phyloP scores from a whole-genome alignment of 768 basidiomycete genomes.

The Mycena latifolia region DNA sequence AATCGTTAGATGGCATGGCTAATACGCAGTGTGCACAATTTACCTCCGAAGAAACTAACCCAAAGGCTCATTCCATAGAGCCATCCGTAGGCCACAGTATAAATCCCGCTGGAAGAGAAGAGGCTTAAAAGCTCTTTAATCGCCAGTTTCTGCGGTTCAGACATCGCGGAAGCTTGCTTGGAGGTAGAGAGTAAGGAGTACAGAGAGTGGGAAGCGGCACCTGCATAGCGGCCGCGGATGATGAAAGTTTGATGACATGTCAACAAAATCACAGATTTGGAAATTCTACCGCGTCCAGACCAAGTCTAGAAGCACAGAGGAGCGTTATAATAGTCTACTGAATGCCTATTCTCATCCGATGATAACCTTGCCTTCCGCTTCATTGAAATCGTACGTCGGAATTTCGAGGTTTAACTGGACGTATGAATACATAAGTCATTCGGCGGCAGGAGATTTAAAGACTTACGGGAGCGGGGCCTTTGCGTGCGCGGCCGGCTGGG shows the following conservation, averaged over 20 bases:
- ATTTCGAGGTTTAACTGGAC: conserved; percentile 92
- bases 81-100: conserved; percentile 71
- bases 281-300: conserved; percentile 26
- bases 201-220: not conserved
- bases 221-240: no score
- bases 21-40: conserved; percentile 18
- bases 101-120: conserved; percentile 52
- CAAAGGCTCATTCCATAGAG: conserved; percentile 83
- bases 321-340: conserved; percentile 41
- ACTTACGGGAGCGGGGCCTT: conserved; percentile 95
- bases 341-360: conserved; percentile 72
- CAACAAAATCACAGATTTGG: conserved; percentile 12
- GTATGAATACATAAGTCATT: conserved; percentile 22
- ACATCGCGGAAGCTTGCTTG: conserved; percentile 24
- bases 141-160: conserved; percentile 49
- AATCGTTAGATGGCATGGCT: not conserved
- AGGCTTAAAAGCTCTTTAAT: conserved; percentile 48
- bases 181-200: conserved; percentile 6
- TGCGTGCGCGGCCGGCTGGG: conserved; percentile 92
- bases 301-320: conserved; percentile 25
- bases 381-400: conserved; percentile 89
- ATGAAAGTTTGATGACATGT: conserved; percentile 2
- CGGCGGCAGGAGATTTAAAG: not conserved
- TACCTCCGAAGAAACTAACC: conserved; percentile 77
- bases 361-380: conserved; percentile 87